phyloP scores from a whole-genome alignment of 23 red algal species.

The Chondrus crispus region DNA sequence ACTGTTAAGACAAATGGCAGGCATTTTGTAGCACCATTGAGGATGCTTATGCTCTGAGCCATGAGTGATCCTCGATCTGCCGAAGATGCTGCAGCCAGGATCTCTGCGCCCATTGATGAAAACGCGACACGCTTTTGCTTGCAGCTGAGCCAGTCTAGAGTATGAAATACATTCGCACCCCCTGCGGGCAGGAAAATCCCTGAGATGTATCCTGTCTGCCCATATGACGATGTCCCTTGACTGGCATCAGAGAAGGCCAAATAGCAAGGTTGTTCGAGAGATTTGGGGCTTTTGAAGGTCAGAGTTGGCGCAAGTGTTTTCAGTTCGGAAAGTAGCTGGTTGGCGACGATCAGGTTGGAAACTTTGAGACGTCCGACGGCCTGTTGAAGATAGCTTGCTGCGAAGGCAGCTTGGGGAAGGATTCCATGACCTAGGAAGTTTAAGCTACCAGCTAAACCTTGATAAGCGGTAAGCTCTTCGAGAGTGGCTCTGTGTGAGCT shows the following conservation, averaged over 20 bases:
- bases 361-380: neutral
- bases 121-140: neutral
- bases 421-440: constrained; percentile 20
- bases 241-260: constrained; percentile 44
- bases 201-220: constrained; percentile 28
- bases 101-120: neutral
- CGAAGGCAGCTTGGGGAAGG: constrained; percentile 30
- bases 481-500: neutral
- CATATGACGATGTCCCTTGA: constrained; percentile 25
- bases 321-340: neutral
- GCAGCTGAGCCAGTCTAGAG: neutral
- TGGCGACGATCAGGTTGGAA: constrained; percentile 16
- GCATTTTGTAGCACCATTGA: neutral
- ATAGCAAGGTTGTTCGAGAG: neutral
- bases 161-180: no score
- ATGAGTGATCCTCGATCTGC: neutral
- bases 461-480: neutral
- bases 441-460: neutral
- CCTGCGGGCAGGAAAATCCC: neutral
- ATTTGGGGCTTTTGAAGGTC: neutral
- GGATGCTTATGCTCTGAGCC: neutral
- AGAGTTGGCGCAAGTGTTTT: neutral
- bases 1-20: neutral
- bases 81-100: neutral
- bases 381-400: constrained; percentile 37